Evolutionary conservation across 352 stramenopile species (phyloP), one percentile per base, ranked within the genome.

Genomic region (Globisporangium parvum): DNA sequence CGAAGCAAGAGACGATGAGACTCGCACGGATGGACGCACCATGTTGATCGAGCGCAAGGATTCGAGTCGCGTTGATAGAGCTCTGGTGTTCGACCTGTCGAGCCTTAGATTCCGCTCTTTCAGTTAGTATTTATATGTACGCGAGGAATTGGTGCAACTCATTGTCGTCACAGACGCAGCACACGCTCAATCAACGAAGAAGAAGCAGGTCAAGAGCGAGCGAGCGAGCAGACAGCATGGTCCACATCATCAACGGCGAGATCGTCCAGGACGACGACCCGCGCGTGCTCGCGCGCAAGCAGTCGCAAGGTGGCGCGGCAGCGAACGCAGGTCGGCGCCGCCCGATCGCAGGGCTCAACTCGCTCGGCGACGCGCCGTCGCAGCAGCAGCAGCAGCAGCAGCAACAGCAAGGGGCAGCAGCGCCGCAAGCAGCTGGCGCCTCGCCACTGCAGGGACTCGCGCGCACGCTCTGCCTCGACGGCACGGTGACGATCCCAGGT

Each of bases 161-260:
- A n/a, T n/a, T n/a, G n/a, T n/a, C n/a, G n/a, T n/a, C n/a, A n/a
- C n/a, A n/a, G n/a, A n/a, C n/a, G n/a, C n/a, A n/a, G n/a, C n/a
- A n/a, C n/a, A n/a, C n/a, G n/a, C n/a, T n/a, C n/a, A n/a, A n/a
- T n/a, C n/a, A n/a, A n/a, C n/a, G n/a, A n/a, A n/a, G n/a, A n/a
- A n/a, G n/a, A n/a, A n/a, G n/a, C n/a, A n/a, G n/a, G n/a, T n/a
- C n/a, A n/a, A n/a, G n/a, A n/a, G n/a, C n/a, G n/a, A n/a, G n/a
- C n/a, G n/a, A n/a, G n/a, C n/a, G n/a, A n/a, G n/a, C n/a, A n/a
- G n/a, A n/a, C 15, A 65, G 10, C 33, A 93, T 93, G 84, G 84
- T 94, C 65, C 84, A 92, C 67, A 94, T 94, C 51, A 88, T 94
- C 63, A 94, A 94, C 54, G 84, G 84, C 51, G 84, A 94, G 58